phyloP scores from a whole-genome alignment of 345 rosid species.

The Kernera saxatilis region DNA sequence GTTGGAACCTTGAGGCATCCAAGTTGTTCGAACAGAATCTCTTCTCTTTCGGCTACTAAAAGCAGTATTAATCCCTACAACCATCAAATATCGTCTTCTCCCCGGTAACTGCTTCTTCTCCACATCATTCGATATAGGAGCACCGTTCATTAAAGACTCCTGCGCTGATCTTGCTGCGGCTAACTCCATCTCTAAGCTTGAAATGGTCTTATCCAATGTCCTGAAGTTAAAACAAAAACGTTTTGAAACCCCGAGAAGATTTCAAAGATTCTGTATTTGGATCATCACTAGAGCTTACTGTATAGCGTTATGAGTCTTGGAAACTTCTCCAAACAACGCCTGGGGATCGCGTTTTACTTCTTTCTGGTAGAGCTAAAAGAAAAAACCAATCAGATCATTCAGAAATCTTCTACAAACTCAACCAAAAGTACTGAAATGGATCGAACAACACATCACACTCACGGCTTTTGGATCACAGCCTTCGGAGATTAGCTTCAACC shows the following conservation, averaged over 20 bases:
- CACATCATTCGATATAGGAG: slow-evolving; percentile 60
- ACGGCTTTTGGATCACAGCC: slow-evolving; percentile 64
- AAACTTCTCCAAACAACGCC: slow-evolving; percentile 61
- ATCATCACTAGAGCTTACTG: slow-evolving; percentile 45
- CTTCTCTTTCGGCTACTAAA: slow-evolving; percentile 92
- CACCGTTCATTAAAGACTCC: slow-evolving; percentile 59
- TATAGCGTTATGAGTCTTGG: slow-evolving; percentile 72
- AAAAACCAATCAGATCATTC: slow-evolving; percentile 34
- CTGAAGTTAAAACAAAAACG: slow-evolving; percentile 35
- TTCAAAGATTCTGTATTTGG: not conserved
- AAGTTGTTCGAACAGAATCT: slow-evolving; percentile 91
- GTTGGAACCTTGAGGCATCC: slow-evolving; percentile 91
- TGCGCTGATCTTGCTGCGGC: slow-evolving; percentile 92
- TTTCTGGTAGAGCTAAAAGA: slow-evolving; percentile 56
- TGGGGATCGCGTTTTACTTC: slow-evolving; percentile 58
- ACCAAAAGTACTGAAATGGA: not conserved
- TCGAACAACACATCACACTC: slow-evolving; percentile 25
- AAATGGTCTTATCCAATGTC: slow-evolving; percentile 87
- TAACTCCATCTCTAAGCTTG: slow-evolving; percentile 92
- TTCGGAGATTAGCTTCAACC: slow-evolving; percentile 66
- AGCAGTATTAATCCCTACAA: slow-evolving; percentile 87
- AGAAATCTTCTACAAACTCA: not conserved
- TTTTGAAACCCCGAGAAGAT: not conserved
- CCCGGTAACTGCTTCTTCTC: slow-evolving; percentile 35
- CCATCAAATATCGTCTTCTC: slow-evolving; percentile 73